Percentiles rank a stretch among this genome's conserved stretches.
Evolutionary conservation across 495 filamentous ascomycete species (phyloP).

Genomic region (Elaphomyces granulatus): DNA sequence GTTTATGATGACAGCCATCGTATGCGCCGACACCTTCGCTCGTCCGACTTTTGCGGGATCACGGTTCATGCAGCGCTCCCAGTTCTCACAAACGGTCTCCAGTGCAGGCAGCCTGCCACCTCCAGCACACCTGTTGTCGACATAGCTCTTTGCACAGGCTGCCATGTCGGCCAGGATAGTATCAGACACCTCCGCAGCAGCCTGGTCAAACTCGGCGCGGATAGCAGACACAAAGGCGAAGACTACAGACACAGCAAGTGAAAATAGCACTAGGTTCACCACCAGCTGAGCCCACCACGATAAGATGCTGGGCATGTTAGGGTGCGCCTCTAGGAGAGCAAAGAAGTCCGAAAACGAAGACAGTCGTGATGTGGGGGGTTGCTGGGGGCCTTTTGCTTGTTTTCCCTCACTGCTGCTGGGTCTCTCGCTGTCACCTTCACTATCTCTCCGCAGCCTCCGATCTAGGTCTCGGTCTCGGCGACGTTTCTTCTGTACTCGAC

Average conservation of each 20-base stretch:
- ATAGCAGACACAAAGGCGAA: conserved; percentile 57
- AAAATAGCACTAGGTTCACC: conserved; percentile 61
- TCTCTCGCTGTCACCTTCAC: conserved; percentile 45
- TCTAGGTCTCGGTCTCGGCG: conserved; percentile 33
- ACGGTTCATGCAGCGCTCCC: conserved; percentile 74
- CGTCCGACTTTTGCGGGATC: conserved; percentile 52
- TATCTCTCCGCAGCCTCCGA: conserved; percentile 31
- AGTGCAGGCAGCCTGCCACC: conserved; percentile 54
- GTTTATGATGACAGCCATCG: conserved; percentile 70
- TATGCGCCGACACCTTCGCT: conserved; percentile 54
- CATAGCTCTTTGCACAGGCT: conserved; percentile 51
- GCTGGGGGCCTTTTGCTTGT: conserved; percentile 5
- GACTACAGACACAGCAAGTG: conserved; percentile 52
- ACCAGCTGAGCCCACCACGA: conserved; percentile 72
- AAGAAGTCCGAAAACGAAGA: conserved; percentile 44
- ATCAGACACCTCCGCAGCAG: conserved; percentile 45
- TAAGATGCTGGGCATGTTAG: conserved; percentile 70
- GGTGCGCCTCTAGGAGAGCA: conserved; percentile 58
- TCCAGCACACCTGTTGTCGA: conserved; percentile 55
- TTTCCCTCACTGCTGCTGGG: conserved; percentile 29
- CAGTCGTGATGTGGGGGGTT: conserved; percentile 9
- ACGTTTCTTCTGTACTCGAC: conserved; percentile 40
- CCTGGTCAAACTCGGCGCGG: conserved; percentile 57
- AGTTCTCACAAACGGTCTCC: conserved; percentile 54
- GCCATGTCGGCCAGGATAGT: conserved; percentile 59